phyloP scores from a whole-genome alignment of 345 rosid genomes.

The Salix udensis region DNA sequence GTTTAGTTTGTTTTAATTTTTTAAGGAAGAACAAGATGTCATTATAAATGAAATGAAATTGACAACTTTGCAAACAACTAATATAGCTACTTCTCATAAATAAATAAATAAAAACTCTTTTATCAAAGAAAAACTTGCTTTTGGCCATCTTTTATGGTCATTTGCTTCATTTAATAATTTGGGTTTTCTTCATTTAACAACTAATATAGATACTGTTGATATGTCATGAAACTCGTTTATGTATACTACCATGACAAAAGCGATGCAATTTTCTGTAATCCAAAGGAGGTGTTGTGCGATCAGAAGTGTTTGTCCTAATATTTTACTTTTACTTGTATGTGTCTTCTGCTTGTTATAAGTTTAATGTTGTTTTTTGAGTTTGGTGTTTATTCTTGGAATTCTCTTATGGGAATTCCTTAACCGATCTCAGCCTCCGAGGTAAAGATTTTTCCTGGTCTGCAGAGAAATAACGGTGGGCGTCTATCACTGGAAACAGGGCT shows the following conservation, averaged over 20 bases:
- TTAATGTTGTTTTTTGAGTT: slow-evolving; percentile 16
- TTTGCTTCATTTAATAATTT: slow-evolving; percentile 8
- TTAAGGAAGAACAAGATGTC: too few relatives aligned
- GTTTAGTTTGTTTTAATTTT: too few relatives aligned
- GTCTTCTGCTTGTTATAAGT: slow-evolving; percentile 29
- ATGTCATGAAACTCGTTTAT: slow-evolving; percentile 14
- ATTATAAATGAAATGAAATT: too few relatives aligned
- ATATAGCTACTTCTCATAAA: too few relatives aligned
- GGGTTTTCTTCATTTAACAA: too few relatives aligned
- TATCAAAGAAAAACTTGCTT: slow-evolving; percentile 18
- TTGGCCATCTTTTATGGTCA: slow-evolving; percentile 20
- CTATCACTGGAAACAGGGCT: too few relatives aligned
- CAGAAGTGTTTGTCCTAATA: slow-evolving; percentile 8
- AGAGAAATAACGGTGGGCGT: too few relatives aligned
- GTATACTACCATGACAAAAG: slow-evolving; percentile 21
- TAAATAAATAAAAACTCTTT: slow-evolving; percentile 7
- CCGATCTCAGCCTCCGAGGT: not conserved
- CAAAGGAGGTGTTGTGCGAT: slow-evolving; percentile 13
- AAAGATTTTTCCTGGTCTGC: not conserved
- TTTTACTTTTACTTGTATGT: slow-evolving; percentile 22
- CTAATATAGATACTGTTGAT: not conserved
- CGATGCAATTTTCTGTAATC: slow-evolving; percentile 4
- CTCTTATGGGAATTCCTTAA: slow-evolving; percentile 12
- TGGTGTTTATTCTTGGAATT: slow-evolving; percentile 21
- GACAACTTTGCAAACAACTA: too few relatives aligned